A percentile compares a stretch with the other conserved stretches of the same genome.
Conservation (phyloP, 31 red algal genomes). For the Pterothamnion heteromorphum region DNA sequence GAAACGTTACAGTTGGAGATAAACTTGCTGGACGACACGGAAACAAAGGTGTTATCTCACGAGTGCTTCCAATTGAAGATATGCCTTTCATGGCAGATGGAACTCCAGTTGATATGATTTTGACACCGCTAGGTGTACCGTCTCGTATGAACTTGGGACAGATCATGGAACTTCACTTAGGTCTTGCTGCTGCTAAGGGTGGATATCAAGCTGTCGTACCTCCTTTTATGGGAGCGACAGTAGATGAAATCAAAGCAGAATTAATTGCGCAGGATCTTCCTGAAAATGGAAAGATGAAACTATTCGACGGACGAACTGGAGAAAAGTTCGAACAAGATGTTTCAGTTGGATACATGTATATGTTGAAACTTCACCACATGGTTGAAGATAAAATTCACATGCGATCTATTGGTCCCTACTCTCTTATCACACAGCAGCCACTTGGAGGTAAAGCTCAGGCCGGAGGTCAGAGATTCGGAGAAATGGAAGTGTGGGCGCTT, state of each 20-base stretch:
- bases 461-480: constrained; percentile 93
- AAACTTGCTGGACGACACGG: constrained; percentile 98
- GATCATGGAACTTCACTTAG: constrained; percentile 86
- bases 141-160: constrained; percentile 98
- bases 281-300: constrained; percentile 66
- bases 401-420: constrained; percentile 82
- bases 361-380: constrained; percentile 96
- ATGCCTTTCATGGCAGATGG: constrained; percentile 94
- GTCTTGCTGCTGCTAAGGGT: constrained; percentile 79
- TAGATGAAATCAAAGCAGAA: no score
- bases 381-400: constrained; percentile 97
- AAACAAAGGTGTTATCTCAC: constrained; percentile 90
- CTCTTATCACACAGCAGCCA: constrained; percentile 89
- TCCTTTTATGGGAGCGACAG: constrained; percentile 84
- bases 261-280: no score
- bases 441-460: constrained; percentile 82
- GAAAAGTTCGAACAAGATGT: constrained; percentile 85
- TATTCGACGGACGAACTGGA: constrained; percentile 89
- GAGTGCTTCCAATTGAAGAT: constrained; percentile 87
- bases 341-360: constrained; percentile 91
- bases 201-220: constrained; percentile 91
- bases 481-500: constrained; percentile 79
- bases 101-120: constrained; percentile 93
- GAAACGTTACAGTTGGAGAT: constrained; percentile 66
- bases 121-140: constrained; percentile 97